Base-by-base conservation (phyloP, 257 asterid genomes). In the Pogostemon cablin region DNA sequence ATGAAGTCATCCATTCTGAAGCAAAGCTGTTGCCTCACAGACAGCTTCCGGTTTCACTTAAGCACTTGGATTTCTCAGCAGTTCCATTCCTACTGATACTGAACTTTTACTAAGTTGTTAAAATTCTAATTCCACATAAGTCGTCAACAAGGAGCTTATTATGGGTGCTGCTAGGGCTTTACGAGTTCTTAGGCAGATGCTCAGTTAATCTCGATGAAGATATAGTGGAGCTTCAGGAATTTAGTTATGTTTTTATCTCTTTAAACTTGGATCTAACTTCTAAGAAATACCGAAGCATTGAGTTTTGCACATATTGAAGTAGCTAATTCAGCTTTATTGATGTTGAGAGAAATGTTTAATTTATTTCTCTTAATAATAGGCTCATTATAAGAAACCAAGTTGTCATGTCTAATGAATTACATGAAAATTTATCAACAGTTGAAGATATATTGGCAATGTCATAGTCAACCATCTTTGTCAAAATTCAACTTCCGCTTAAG, bases 241-340 rank as follows among this genome's bases (percentile, higher is more conserved):
- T 65, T 5, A 67, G 59, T 43, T 35, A 57, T 57, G 8, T 49
- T 49, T 25, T 49, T 4, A n/a, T 49, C 55, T 6, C 17, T 69
- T 59, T 44, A 7, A 9, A 34, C 12, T 49, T 49, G 12, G 55
- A 49, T 49, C 25, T 15, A 15, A 15, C 17, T 15, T 15, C 17
- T 49, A 49, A 49, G 55, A 25, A 49, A n/a, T 49, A 12, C 25
- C 12, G 55, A 49, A n/a, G 55, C 25, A 49, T 49, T 11, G 25
- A 46, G n/a, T 46, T 46, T n/a, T 49, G 25, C 12, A 25, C 55
- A 49, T 49, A 6, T 4, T 47, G 25, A 49, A n/a, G 55, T 49
- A 11, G 55, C 55, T 49, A 12, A n/a, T 49, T 6, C 15, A 47
- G 17, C 53, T 8, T 47, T 47, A 47, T 49, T 49, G 55, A 25